Conservation (phyloP, 2,329 filamentous ascomycete species). For the Polychaeton citri region DNA sequence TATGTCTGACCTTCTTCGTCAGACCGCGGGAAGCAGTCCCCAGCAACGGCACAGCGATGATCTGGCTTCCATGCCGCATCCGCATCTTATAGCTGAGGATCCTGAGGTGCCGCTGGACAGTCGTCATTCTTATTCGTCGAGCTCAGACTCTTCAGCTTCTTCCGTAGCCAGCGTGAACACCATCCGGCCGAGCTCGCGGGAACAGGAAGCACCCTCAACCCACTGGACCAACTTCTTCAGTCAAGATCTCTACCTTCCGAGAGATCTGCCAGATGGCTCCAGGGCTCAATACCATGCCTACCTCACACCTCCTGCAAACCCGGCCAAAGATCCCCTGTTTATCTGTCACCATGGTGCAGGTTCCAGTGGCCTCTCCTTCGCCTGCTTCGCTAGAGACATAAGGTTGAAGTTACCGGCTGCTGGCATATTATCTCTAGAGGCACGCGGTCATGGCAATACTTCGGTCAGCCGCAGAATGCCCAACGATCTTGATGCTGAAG, state of each 20-base stretch:
- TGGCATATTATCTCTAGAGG: slow-evolving; percentile 75
- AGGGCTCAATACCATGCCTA: slow-evolving; percentile 69
- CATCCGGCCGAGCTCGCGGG: slow-evolving; percentile 18
- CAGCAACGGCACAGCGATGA: too few species aligned
- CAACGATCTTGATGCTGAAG: slow-evolving; percentile 7
- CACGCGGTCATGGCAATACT: slow-evolving; percentile 72
- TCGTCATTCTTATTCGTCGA: not conserved
- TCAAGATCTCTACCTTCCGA: slow-evolving; percentile 64
- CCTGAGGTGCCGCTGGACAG: too few species aligned
- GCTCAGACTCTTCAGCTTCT: slow-evolving; percentile 60
- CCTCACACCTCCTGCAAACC: slow-evolving; percentile 56
- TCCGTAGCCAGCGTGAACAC: slow-evolving; percentile 70
- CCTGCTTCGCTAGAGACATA: slow-evolving; percentile 64
- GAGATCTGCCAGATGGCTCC: slow-evolving; percentile 22
- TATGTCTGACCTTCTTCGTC: too few species aligned
- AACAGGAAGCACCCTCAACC: slow-evolving; percentile 45
- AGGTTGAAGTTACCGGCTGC: slow-evolving; percentile 63
- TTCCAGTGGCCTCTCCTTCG: slow-evolving; percentile 86
- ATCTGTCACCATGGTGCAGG: slow-evolving; percentile 92
- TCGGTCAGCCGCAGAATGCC: slow-evolving; percentile 24
- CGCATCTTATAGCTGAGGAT: too few species aligned
- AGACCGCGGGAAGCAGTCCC: too few species aligned
- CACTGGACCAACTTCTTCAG: slow-evolving; percentile 88
- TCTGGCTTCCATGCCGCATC: too few species aligned
- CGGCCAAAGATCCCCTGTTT: slow-evolving; percentile 62